phyloP scores from a whole-genome alignment of 768 basidiomycete species.

The Lactarius tabidus region DNA sequence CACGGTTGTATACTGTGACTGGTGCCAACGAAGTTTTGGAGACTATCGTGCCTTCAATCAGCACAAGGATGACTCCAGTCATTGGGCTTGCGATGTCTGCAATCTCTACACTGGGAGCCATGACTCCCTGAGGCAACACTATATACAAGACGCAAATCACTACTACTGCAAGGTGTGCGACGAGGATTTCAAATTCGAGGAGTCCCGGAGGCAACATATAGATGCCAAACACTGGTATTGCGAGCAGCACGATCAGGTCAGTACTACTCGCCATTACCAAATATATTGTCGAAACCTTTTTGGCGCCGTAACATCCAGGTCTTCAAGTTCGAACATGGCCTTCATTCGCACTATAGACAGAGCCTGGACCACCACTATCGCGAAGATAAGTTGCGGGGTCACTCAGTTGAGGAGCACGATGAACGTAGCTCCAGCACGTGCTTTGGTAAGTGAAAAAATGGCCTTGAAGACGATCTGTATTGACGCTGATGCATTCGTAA shows the following conservation, averaged over 20 bases:
- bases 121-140: neutral
- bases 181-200: neutral
- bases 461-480: too few relatives aligned
- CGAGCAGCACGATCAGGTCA: neutral
- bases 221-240: slow-evolving; percentile 4
- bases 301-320: slow-evolving; percentile 26
- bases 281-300: neutral
- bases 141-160: neutral
- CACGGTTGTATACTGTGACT: slow-evolving; percentile 11
- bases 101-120: slow-evolving; percentile 38
- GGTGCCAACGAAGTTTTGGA: slow-evolving; percentile 21
- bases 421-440: too few relatives aligned
- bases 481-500: too few relatives aligned
- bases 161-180: slow-evolving; percentile 2
- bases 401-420: slow-evolving; percentile 7
- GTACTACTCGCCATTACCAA: slow-evolving; percentile 24
- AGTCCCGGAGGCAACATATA: slow-evolving; percentile 1
- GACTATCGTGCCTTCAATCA: slow-evolving; percentile 27
- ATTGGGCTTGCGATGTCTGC: slow-evolving; percentile 47
- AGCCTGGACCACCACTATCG: neutral
- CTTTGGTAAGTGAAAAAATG: too few relatives aligned
- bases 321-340: slow-evolving; percentile 38
- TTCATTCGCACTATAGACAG: slow-evolving; percentile 46
- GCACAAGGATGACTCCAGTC: slow-evolving; percentile 33
- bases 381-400: slow-evolving; percentile 6